phyloP scores from a whole-genome alignment of 305 asterid genomes.

The Striga hermonthica region DNA sequence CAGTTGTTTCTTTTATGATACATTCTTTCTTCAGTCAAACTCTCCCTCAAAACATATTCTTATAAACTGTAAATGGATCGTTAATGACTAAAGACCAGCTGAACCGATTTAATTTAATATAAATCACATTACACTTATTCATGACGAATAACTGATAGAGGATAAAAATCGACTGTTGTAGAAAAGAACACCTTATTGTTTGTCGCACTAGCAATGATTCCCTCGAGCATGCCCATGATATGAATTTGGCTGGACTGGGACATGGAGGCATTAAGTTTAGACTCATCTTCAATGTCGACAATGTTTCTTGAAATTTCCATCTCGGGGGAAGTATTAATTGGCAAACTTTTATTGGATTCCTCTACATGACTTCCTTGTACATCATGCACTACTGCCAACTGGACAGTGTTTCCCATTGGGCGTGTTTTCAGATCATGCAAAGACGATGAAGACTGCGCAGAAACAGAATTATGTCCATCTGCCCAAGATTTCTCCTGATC shows the following conservation, averaged over 20 bases:
- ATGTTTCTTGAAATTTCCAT: conserved; percentile 32
- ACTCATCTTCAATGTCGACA: conserved; percentile 35
- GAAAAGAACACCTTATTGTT: conserved; percentile 57
- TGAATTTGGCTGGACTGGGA: conserved; percentile 55
- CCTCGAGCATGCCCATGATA: conserved; percentile 53
- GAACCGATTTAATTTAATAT: no score
- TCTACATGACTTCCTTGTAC: conserved; percentile 30
- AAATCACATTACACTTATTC: not conserved
- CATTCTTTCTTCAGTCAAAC: no score
- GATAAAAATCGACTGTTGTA: conserved; percentile 1
- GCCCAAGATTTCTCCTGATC: conserved; percentile 26
- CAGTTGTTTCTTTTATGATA: no score
- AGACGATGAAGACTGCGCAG: conserved; percentile 25
- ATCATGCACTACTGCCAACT: conserved; percentile 24
- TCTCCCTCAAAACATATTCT: no score
- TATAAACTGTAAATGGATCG: no score
- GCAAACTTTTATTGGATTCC: conserved; percentile 32
- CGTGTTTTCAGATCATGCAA: conserved; percentile 27
- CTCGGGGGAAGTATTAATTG: conserved; percentile 30
- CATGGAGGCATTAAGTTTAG: conserved; percentile 39
- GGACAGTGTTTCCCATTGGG: conserved; percentile 31
- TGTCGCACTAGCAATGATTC: conserved; percentile 58
- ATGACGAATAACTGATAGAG: not conserved
- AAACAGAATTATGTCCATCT: conserved; percentile 27
- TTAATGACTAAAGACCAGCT: no score